Evolutionary conservation across 345 rosid species (phyloP).

Genomic region (Syzygium oleosum): DNA sequence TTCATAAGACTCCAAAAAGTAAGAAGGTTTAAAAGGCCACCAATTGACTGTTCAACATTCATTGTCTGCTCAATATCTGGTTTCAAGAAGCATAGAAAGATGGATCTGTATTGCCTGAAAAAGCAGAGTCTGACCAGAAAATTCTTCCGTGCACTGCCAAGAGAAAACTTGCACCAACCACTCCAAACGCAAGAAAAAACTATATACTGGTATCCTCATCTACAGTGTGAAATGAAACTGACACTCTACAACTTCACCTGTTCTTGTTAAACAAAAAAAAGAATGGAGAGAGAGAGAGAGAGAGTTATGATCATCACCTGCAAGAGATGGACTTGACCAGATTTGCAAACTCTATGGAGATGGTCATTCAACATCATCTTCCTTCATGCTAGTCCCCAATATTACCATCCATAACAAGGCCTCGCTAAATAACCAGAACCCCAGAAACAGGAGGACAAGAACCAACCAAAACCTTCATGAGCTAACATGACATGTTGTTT

Average conservation of each 20-base stretch:
- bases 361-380: constrained; percentile 42
- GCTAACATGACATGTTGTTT: not conserved
- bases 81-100: not conserved
- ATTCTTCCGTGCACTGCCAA: not conserved
- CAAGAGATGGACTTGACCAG: constrained; percentile 15
- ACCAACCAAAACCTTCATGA: not conserved
- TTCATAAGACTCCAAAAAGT: not conserved
- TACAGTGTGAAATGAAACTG: not conserved
- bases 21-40: not conserved
- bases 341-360: constrained; percentile 21
- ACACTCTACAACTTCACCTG: not conserved
- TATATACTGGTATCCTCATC: not conserved
- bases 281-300: not conserved
- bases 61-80: not conserved
- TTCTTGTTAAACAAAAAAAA: not conserved
- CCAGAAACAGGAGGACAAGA: not conserved
- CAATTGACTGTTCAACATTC: not conserved
- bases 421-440: not conserved
- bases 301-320: constrained; percentile 29
- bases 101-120: not conserved
- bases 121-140: not conserved
- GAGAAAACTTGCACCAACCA: not conserved
- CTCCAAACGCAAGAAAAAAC: not conserved
- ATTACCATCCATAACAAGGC: constrained; percentile 23
- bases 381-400: constrained; percentile 20